phyloP scores from a whole-genome alignment of 345 rosid genomes.

The Sapria himalayana region DNA sequence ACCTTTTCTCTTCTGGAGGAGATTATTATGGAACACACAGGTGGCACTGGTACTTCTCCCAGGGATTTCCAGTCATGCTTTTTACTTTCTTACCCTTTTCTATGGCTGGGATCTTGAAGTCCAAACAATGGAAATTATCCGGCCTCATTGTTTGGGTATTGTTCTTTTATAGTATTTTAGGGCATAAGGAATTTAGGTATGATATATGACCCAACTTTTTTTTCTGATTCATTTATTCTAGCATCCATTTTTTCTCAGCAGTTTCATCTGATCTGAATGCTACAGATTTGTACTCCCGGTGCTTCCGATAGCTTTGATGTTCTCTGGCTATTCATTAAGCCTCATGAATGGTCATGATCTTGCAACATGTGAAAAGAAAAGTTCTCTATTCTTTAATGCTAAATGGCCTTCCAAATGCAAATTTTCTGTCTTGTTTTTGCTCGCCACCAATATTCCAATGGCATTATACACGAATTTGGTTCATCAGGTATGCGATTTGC shows the following conservation, averaged over 20 bases:
- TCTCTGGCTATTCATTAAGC: conserved; percentile 58
- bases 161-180: conserved; percentile 47
- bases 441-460: conserved; percentile 71
- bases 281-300: conserved; percentile 84
- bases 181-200: conserved; percentile 92
- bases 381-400: conserved; percentile 11
- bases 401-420: conserved; percentile 24
- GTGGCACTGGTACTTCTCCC: conserved; percentile 98
- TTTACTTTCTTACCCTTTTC: conserved; percentile 66
- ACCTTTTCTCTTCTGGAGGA: conserved; percentile 88
- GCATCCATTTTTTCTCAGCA: too few relatives aligned
- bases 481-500: conserved; percentile 46
- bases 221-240: conserved; percentile 2
- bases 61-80: conserved; percentile 75
- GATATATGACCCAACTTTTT: neutral
- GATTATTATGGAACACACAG: conserved; percentile 91
- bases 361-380: conserved; percentile 14
- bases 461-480: conserved; percentile 63
- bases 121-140: conserved; percentile 42
- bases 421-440: conserved; percentile 47
- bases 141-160: conserved; percentile 73
- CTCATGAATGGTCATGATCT: conserved; percentile 21
- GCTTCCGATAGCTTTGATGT: conserved; percentile 77
- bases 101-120: conserved; percentile 35
- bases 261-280: conserved; percentile 16